These are phyloP conservation scores for Sporisorium sorghi DNA, from an alignment of 1,284 basidiomycete species.

Conservation along the genomic window DNA sequence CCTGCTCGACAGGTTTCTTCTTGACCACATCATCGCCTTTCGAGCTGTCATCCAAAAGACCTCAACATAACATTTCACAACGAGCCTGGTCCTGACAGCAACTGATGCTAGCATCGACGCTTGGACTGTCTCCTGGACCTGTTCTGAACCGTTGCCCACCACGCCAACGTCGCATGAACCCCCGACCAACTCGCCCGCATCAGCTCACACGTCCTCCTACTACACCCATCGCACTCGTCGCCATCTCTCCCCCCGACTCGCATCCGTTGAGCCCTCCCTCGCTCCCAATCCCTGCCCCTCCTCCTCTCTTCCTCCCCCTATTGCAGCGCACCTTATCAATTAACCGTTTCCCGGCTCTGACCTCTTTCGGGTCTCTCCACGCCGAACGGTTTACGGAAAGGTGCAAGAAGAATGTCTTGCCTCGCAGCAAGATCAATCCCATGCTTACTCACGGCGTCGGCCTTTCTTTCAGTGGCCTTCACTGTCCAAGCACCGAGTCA, in stretches of 20 bases:
- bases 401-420: slow-evolving; percentile 41
- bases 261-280: neutral
- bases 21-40: neutral
- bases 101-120: neutral
- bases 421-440: slow-evolving; percentile 36
- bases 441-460: slow-evolving; percentile 57
- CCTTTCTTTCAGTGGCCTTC: slow-evolving; percentile 28
- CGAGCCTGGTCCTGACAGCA: neutral
- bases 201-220: too few species aligned
- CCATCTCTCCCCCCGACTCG: neutral
- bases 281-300: neutral
- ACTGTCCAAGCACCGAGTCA: slow-evolving; percentile 53
- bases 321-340: slow-evolving; percentile 34
- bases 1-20: slow-evolving; percentile 7
- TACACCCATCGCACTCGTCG: neutral
- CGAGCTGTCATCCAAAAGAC: too few species aligned
- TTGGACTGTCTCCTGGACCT: too few species aligned
- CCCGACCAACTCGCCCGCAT: neutral
- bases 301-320: neutral
- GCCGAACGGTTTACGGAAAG: slow-evolving; percentile 54
- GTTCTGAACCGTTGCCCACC: neutral
- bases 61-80: too few species aligned
- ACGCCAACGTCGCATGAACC: neutral
- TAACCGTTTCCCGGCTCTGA: slow-evolving; percentile 22
- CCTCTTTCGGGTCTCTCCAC: slow-evolving; percentile 8